Base-by-base conservation (phyloP, 2,329 filamentous ascomycete genomes). In the Fusarium napiforme region DNA sequence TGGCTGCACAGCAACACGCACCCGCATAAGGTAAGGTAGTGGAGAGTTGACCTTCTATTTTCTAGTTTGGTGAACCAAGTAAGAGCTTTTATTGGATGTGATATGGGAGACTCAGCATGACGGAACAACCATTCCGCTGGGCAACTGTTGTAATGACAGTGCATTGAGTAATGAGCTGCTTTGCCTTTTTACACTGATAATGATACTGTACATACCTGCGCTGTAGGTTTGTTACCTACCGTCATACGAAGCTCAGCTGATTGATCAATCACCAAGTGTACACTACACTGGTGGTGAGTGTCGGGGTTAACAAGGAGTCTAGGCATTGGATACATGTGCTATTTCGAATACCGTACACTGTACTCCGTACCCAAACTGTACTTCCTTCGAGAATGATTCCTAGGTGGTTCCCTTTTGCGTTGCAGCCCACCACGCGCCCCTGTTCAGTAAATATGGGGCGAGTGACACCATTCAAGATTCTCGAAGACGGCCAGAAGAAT, bases 401-500 rank as follows among this genome's bases (percentile, higher is more conserved):
- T 66, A 52, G 11, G 49, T 36, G 75, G 64, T 67, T 62, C 75
- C 66, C 73, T 64, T 72, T 69, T 61, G 69, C 63, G 64, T 67
- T 59, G 68, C 65, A 71, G 60, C 40, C 61, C 42, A 42, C 58
- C 60, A 60, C 45, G 36, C 52, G 58, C 67, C 71, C 75, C 69
- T 75, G 74, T 55, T 39, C 42, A 37, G 60, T 60, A 64, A 67
- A 64, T 63, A 53, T 76, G 73, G 75, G 40, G 63, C 62, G 59
- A n/a, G 57, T 66, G 71, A 67, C 67, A 43, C 61, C 65, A 69
- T 77, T 75, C 63, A 59, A 76, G 74, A 77, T 77, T 77, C 75
- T 77, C 75, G 75, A 77, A 77, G 74, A 70, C 72, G 62, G 66
- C 75, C 75, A 77, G 75, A 77, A 77, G 74, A 71, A 75, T 77